Percentiles rank a stretch among this genome's conserved stretches.
Conservation (phyloP, 805 yeast species). For the Yarrowia osloensis region DNA sequence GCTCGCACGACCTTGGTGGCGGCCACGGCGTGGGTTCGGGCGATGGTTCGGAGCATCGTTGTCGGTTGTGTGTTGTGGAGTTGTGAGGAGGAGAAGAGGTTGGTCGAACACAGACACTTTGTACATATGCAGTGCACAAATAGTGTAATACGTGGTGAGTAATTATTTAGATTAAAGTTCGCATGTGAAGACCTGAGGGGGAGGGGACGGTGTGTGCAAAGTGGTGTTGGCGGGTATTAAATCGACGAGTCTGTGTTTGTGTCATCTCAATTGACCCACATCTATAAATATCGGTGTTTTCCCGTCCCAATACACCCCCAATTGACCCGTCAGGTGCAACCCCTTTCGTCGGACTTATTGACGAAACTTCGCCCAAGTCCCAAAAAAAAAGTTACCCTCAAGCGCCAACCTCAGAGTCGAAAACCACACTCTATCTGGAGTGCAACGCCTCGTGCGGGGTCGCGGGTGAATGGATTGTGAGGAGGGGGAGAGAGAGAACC, state of each 20-base stretch:
- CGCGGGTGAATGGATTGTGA: neutral
- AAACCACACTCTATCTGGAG: too few species aligned
- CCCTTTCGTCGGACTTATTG: neutral
- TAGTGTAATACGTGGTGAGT: constrained; percentile 11
- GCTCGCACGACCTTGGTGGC: constrained; percentile 15
- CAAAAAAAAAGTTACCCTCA: neutral
- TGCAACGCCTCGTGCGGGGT: neutral
- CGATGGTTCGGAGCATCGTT: constrained; percentile 31
- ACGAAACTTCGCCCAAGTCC: neutral
- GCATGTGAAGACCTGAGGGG: neutral
- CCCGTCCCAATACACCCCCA: neutral
- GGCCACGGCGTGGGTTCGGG: constrained; percentile 24
- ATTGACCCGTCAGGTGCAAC: neutral
- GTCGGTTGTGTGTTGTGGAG: neutral
- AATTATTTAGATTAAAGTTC: constrained; percentile 11
- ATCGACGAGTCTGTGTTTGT: too few species aligned
- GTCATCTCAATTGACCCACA: neutral
- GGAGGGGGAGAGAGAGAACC: neutral
- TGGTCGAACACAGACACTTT: neutral
- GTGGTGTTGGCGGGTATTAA: neutral
- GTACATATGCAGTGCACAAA: neutral
- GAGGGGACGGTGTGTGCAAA: neutral
- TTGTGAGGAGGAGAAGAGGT: neutral
- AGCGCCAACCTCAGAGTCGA: neutral
- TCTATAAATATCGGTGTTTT: neutral